Base-by-base conservation (phyloP, 2,329 filamentous ascomycete species). In the Fusarium illudens region DNA sequence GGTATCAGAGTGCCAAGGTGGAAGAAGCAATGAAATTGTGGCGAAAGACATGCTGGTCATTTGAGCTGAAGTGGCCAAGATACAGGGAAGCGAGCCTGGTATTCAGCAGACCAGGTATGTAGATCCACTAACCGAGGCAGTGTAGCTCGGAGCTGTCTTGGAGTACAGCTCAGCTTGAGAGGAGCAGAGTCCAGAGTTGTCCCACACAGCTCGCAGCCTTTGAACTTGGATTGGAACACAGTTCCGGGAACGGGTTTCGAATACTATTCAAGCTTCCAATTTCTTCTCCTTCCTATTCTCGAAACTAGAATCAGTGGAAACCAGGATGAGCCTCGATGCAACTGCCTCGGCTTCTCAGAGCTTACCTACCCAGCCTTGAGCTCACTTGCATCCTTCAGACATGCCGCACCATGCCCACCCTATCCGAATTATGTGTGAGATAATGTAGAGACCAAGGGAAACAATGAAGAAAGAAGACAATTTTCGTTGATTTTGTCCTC, bases 11-110 rank as follows among this genome's bases (percentile, higher is more conserved):
- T 37, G 52, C 52, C 52, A 56, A 56, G 39, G 29, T 56, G 29
- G 17, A 56, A 56, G 53, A 56, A 56, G 53, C 20, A 56, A 56
- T 46, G 37, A 33, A 55, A 39, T 10, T 13, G 27, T 54, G 51
- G 36, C 27, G 15, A 42, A 46, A 22, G 51, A n/a, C 12, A 37
- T 19, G 22, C 17, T 27, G 33, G 22, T 11, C 19, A 20, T 12
- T 30, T 10, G 33, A 20, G n/a, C 50, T 39, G 22, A 39, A 12
- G 34, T 7, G 13, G 13, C 13, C 15, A 19, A 17, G 33, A 36
- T 50, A n/a, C n/a, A n/a, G n/a, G 30, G 30, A 33, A 50, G 9
- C 17, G 29, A 22, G 29, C 17, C 10, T 33, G 19, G 48, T n/a
- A 32, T 32, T 20, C 3, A 49, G 11, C 22, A 46, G 22, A 22